Base-by-base conservation (phyloP, 768 basidiomycete species). In the Collybia sordida region DNA sequence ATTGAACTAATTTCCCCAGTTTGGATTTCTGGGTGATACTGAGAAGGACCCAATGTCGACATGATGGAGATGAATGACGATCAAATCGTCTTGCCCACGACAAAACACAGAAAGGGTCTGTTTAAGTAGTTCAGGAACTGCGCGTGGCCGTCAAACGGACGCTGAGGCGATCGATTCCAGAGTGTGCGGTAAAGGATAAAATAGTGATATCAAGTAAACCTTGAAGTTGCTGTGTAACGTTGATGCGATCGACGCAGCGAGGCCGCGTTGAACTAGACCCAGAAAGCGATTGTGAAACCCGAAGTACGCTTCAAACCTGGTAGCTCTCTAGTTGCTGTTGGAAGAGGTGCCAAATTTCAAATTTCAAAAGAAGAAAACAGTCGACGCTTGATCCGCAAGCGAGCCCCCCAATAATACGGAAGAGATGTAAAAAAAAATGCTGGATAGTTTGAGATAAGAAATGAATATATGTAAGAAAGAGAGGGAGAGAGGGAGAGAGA, bases 1-100 rank as follows among this genome's bases (percentile, higher is more conserved):
- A 75, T 72, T 52, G 65, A 53, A 34, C 55, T 59, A 39, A 59
- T 55, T 42, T 60, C 63, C 52, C 49, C 55, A 48, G 59, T 50
- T 48, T 63, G 62, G 40, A 62, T 47, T 47, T 64, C 63, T 64
- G 64, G 67, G 57, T 67, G 67, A 59, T 68, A 72, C 40, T 63
- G 62, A 49, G 55, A 56, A 27, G 54, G 42, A 46, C 53, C 59
- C 60, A 68, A 58, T 40, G 52, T 36, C 22, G 54, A 52, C 51
- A 55, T 56, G 41, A 31, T 40, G 53, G 50, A 42, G 45, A 37
- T 12, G 6, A 17, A 41, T 17, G 42, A 45, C n/a, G 44, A 34
- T 51, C 41, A 18, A 58, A 45, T 49, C 35, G 43, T 24, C 31
- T 39, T 31, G 31, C 40, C 45, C 22, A 17, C 34, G 42, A 34